Evolutionary conservation across 1,284 basidiomycete species (phyloP).

Genomic region (Ustilago shanxiensis): DNA sequence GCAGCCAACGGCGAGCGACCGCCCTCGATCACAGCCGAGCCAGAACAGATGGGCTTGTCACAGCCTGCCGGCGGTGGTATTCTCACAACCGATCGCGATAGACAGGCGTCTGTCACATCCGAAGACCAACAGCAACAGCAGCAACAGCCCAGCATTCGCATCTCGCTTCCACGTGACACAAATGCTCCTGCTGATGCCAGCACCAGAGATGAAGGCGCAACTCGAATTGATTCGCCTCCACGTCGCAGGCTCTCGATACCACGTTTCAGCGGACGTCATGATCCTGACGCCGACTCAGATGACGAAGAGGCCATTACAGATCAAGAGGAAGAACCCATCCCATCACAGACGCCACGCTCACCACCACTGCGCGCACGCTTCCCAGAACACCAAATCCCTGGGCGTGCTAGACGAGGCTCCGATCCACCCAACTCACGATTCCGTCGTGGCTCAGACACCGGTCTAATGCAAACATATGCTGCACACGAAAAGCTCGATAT

Average conservation of each 20-base stretch:
- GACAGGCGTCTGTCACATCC: slow-evolving; percentile 6
- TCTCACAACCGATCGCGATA: slow-evolving; percentile 17
- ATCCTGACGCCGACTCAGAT: slow-evolving; percentile 38
- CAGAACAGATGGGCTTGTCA: slow-evolving; percentile 10
- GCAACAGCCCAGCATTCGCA: slow-evolving; percentile 45
- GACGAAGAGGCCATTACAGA: slow-evolving; percentile 32
- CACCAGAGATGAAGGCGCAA: neutral
- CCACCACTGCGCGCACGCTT: slow-evolving; percentile 43
- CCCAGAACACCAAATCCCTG: slow-evolving; percentile 21
- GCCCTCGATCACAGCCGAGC: slow-evolving; percentile 12
- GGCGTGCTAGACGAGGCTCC: slow-evolving; percentile 42
- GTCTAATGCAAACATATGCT: slow-evolving; percentile 15
- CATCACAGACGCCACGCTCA: slow-evolving; percentile 8
- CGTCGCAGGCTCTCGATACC: slow-evolving; percentile 40
- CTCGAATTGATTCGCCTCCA: neutral
- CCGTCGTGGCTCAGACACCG: slow-evolving; percentile 54
- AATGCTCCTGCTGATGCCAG: neutral
- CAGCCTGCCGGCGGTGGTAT: slow-evolving; percentile 23
- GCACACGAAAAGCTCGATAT: slow-evolving; percentile 54
- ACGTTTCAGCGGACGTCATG: slow-evolving; percentile 35
- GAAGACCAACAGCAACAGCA: slow-evolving; percentile 4
- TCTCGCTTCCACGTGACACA: slow-evolving; percentile 31
- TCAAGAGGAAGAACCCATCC: slow-evolving; percentile 8
- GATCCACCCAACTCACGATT: slow-evolving; percentile 45
- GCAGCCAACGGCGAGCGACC: neutral